These are phyloP conservation scores for Cichorium intybus DNA, from an alignment of 140 eudicot species.

Conservation along the genomic window DNA sequence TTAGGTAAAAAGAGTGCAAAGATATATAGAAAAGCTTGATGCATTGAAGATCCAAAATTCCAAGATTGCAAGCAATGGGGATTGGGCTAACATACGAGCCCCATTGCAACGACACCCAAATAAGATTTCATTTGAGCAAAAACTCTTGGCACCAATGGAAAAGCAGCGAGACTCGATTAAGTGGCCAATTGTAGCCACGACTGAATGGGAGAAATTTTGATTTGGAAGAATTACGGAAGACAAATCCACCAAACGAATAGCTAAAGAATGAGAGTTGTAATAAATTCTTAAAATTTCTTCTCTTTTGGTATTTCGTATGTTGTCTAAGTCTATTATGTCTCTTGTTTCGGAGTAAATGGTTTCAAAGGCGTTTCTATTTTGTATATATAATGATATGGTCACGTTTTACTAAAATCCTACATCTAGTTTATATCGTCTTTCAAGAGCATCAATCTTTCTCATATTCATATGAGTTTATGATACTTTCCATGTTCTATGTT, in stretches of 20 bases:
- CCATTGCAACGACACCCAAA: conserved; percentile 27
- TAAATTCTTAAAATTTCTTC: conserved; percentile 7
- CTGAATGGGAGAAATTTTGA: conserved; percentile 73
- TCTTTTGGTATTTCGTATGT: conserved; percentile 13
- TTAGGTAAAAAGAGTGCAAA: conserved; percentile 79
- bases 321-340: conserved; percentile 10
- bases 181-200: conserved; percentile 58
- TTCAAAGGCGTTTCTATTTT: neutral
- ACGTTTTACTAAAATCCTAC: neutral
- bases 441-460: too few species aligned
- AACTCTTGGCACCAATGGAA: conserved; percentile 26
- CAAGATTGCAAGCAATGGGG: conserved; percentile 15
- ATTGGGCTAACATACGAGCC: conserved; percentile 22
- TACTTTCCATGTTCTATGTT: too few species aligned
- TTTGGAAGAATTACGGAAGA: conserved; percentile 1
- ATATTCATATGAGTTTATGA: too few species aligned
- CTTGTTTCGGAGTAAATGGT: conserved; percentile 12
- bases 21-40: conserved; percentile 69
- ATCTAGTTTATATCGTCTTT: neutral
- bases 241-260: conserved; percentile 7
- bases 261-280: conserved; percentile 13
- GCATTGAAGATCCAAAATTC: conserved; percentile 56
- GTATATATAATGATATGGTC: conserved; percentile 17
- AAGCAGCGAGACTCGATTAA: conserved; percentile 40
- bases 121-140: conserved; percentile 32